phyloP scores from a whole-genome alignment of 495 filamentous ascomycete species.

The Pyrenula massariospora region DNA sequence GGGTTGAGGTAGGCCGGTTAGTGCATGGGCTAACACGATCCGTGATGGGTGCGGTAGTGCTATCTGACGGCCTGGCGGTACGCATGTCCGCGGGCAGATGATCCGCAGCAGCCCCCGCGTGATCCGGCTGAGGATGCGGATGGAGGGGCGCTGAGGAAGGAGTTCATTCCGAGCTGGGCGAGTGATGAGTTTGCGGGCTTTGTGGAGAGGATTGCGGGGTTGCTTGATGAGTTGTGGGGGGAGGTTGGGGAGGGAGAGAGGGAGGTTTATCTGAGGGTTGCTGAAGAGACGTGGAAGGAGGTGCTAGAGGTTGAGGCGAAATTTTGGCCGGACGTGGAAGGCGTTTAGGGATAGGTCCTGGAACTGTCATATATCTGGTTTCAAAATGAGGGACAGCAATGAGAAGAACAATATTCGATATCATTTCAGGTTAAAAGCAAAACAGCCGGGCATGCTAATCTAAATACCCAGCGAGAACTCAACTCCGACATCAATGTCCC shows the following conservation, averaged over 20 bases:
- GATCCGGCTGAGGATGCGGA: conserved; percentile 29
- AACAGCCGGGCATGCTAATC: conserved; percentile 1
- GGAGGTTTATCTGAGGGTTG: background rate
- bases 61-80: background rate
- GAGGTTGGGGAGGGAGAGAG: background rate
- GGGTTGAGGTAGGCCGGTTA: no score
- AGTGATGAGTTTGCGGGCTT: conserved; percentile 45
- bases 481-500: conserved; percentile 95
- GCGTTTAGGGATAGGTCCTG: background rate
- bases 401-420: background rate
- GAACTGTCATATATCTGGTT: no score
- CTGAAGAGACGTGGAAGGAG: background rate
- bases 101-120: background rate
- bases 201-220: conserved; percentile 18
- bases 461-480: conserved; percentile 96
- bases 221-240: background rate
- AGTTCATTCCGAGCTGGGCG: conserved; percentile 61
- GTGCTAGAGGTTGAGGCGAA: background rate
- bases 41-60: no score
- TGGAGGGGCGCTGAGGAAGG: conserved; percentile 46
- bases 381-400: no score
- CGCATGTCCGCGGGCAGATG: background rate
- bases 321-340: background rate
- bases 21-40: no score
- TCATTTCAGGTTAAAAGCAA: background rate